Evolutionary conservation across 2,329 filamentous ascomycete genomes (phyloP).

Genomic region (Sclerotinia spermophila): DNA sequence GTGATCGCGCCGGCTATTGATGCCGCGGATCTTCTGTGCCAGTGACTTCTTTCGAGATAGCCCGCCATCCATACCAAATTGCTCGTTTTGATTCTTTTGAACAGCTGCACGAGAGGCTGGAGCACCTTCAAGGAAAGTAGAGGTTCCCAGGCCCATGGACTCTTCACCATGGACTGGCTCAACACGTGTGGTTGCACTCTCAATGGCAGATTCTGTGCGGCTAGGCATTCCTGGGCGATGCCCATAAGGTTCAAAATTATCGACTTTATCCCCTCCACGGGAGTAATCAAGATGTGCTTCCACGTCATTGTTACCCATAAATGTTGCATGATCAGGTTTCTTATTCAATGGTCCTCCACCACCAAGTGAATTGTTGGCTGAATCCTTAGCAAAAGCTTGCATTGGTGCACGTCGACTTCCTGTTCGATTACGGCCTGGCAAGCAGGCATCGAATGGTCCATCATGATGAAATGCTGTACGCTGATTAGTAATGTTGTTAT

Average conservation of each 20-base stretch:
- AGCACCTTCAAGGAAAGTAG: constrained; percentile 91
- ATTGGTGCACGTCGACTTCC: constrained; percentile 82
- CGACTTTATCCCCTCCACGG: constrained; percentile 38
- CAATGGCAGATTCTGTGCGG: constrained; percentile 43
- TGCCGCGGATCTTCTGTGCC: constrained; percentile 84
- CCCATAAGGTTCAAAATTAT: constrained; percentile 41
- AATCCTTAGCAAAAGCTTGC: constrained; percentile 92
- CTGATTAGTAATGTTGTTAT: constrained; percentile 17
- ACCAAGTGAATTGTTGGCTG: constrained; percentile 86
- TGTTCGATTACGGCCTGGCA: constrained; percentile 87
- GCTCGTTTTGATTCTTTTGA: constrained; percentile 67
- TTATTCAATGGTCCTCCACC: constrained; percentile 81
- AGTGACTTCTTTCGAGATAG: constrained; percentile 91
- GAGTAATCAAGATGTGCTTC: constrained; percentile 80
- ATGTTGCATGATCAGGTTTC: constrained; percentile 78
- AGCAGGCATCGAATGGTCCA: constrained; percentile 93
- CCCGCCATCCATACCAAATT: constrained; percentile 53
- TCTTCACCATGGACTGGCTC: constrained; percentile 81
- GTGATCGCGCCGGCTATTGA: constrained; percentile 64
- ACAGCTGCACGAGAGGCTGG: constrained; percentile 80
- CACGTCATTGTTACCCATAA: constrained; percentile 68
- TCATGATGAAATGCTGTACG: constrained; percentile 91
- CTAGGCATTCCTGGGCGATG: constrained; percentile 36
- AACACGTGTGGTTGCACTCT: constrained; percentile 65
- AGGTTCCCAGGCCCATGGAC: constrained; percentile 80